Evolutionary conservation across 352 stramenopile species (phyloP), one percentile per base, ranked within the genome.

Genomic region (Phytophthora chlamydospora): DNA sequence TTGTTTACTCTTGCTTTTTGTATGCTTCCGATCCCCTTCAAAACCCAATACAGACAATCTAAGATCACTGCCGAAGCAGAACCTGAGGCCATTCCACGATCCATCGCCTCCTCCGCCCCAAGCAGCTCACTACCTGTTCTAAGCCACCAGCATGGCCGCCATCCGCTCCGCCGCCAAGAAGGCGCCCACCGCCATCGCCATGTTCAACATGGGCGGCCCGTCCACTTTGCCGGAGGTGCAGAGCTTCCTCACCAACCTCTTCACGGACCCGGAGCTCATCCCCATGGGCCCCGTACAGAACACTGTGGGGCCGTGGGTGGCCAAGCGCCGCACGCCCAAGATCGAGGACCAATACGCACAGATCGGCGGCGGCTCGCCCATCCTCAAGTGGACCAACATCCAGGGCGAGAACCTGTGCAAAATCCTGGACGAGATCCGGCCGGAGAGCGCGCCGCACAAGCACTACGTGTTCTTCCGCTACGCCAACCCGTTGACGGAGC

Each of bases 231-330:
- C 95, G 35, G 96, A 99, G 66, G 97, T 99, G 35, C 89, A 98
- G 85, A 80, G 78, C 75, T 99, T 99, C 76, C 83, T 99, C 41
- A 99, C 97, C 58, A 99, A 99, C 76, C 85, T 99, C 35, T 99
- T 99, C 82, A 93, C 89, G 35, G 97, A 99, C 80, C 92, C 95
- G 5, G 97, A 99, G 71, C 99, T 99, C 69, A 99, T 99, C 73
- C 95, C 96, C 14, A 95, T 99, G 55, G 97, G 97, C 12, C 68
- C 68, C 7, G 62, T 96, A 43, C 86, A 99, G 60, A 62, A 89
- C 31, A 75, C 88, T 10, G 80, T 99, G 7, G 83, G 82, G 9
- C 80, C 78, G 4, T 89, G 80, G 54, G 66, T 95, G 54, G 83
- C 82, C 45, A 89, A 91, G 68, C 79, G 83, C 62, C 85, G 97